A percentile compares a stretch with the other conserved stretches of the same genome.
Evolutionary conservation across 1,139 yeast genomes (phyloP).

Genomic region (Scheffersomyces illinoinensis): DNA sequence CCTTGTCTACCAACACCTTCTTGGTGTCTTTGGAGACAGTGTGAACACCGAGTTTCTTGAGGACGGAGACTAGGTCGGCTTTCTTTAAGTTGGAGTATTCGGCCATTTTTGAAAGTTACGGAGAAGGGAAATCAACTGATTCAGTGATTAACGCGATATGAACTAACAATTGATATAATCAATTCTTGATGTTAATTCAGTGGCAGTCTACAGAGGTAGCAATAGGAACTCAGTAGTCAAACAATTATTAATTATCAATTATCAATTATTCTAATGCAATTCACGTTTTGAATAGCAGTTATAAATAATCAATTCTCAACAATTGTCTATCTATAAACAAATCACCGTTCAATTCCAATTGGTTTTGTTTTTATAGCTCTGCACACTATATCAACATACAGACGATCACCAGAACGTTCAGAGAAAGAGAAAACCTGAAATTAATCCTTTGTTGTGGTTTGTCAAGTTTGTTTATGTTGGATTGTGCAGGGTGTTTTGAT

Average conservation of each 20-base stretch:
- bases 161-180: not conserved
- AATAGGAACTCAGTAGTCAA: not conserved
- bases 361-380: not conserved
- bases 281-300: not conserved
- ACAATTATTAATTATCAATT: too few relatives aligned
- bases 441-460: not conserved
- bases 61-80: conserved; percentile 39
- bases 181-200: not conserved
- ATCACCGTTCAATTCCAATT: not conserved
- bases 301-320: not conserved
- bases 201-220: not conserved
- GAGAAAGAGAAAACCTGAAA: not conserved
- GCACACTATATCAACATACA: not conserved
- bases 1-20: conserved; percentile 42
- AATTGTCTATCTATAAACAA: not conserved
- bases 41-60: conserved; percentile 36
- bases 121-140: too few relatives aligned
- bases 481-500: not conserved
- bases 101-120: conserved; percentile 17
- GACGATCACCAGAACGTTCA: not conserved
- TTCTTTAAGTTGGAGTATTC: conserved; percentile 34
- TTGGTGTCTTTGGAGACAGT: conserved; percentile 44
- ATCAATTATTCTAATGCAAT: not conserved
- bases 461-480: not conserved
- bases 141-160: not conserved